Base-by-base conservation (phyloP, 2,329 filamentous ascomycete species). In the Neonectria neomacrospora region DNA sequence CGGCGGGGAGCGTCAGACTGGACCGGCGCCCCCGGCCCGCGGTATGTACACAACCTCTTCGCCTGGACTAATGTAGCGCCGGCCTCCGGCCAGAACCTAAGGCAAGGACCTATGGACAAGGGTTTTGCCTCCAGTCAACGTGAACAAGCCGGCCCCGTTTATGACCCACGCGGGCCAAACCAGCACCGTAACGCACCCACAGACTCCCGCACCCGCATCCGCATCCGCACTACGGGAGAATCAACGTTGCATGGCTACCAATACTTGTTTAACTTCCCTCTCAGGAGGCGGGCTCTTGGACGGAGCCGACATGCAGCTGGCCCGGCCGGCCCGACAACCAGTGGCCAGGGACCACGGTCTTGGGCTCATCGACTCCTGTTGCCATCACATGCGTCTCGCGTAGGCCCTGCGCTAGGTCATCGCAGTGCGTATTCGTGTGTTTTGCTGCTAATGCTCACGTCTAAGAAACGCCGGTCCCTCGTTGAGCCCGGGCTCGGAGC, bases 21-120 rank as follows among this genome's bases (percentile, higher is more conserved):
- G 22, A 45, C 45, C 37, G 28, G 56, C 30, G 23, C 50, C 14
- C 37, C 23, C 10, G 23, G 23, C 11, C 32, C 28, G 10, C 8
- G 22, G 22, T 30, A 52, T 14, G 28, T 39, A 39, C 16, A 22
- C 12, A 14, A 18, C 5, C 10, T 14, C 10, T 8, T 30, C 9
- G 1, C 16, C 11, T 20, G 59, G 59, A 57, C 42, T 52, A 57
- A 62, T 16, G 41, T 62, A 32, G 32, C n/a, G 30, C 59, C 54
- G 54, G 9, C 3, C 32, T 48, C 59, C 59, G 54, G 14, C 20
- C 44, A 20, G n/a, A n/a, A n/a, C n/a, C n/a, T 3, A 47, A 54
- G 22, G 14, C 14, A 18, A 26, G 10, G 41, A 52, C n/a, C n/a
- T n/a, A n/a, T 28, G 6, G 12, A n/a, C 45, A 16, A 48, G 26